phyloP scores from a whole-genome alignment of 306 rosid genomes.

The Cercis canadensis region DNA sequence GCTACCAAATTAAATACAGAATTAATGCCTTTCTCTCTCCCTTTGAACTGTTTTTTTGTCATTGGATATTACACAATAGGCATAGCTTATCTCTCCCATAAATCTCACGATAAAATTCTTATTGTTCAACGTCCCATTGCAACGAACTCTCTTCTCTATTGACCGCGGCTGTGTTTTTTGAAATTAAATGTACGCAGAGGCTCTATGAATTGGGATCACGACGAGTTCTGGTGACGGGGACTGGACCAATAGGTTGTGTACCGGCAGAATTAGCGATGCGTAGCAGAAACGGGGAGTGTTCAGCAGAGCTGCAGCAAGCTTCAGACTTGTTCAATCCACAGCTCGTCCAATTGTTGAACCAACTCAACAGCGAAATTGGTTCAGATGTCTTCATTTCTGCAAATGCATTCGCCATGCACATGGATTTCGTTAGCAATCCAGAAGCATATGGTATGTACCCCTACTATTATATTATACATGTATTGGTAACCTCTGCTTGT shows the following conservation, averaged over 20 bases:
- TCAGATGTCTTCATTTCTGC: conserved; percentile 55
- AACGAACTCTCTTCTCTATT: no score
- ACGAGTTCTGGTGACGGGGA: conserved; percentile 69
- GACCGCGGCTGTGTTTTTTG: no score
- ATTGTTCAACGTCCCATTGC: no score
- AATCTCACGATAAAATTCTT: no score
- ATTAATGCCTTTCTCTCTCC: no score
- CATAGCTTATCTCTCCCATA: no score
- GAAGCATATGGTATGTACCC: conserved; percentile 56
- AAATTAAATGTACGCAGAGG: conserved; percentile 44
- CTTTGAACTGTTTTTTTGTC: no score
- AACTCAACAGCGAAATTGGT: conserved; percentile 60
- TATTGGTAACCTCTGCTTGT: no score
- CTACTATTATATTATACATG: not conserved
- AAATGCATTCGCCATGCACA: conserved; percentile 53
- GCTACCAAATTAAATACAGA: no score
- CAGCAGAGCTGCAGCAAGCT: conserved; percentile 58
- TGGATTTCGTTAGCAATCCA: conserved; percentile 64
- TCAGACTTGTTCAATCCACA: conserved; percentile 66
- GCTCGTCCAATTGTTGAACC: conserved; percentile 46
- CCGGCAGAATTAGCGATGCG: conserved; percentile 70
- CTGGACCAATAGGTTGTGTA: conserved; percentile 79
- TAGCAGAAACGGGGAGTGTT: conserved; percentile 64
- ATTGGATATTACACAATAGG: no score
- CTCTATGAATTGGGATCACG: conserved; percentile 73